Evolutionary conservation across 495 filamentous ascomycete species (phyloP), one percentile per base, ranked within the genome.

Genomic region (Chaetomium tenue): DNA sequence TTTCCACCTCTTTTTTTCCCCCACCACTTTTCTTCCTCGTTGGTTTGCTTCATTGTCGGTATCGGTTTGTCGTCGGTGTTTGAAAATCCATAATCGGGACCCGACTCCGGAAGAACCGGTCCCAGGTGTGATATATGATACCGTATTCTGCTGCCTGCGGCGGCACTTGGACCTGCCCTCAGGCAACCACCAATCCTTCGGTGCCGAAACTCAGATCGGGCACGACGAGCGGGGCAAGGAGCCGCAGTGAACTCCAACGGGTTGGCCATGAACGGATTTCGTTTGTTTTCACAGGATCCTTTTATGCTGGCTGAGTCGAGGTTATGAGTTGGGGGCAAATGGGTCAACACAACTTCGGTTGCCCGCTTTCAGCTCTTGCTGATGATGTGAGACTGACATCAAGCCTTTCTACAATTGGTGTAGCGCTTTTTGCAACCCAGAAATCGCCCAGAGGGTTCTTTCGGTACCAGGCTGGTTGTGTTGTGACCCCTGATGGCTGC

Each of bases 161-260:
- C 26, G 13, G 51, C 7, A 39, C 40, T 44, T 16, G 23, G 11
- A 56, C 22, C 40, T 44, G 16, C 37, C 6, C 37, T 40, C 55
- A 58, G 55, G 55, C 55, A 58, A 44, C 55, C 55, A 18, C 39
- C 11, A 58, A 58, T 58, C 39, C 42, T 59, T 59, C 39, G 23
- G 20, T 11, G 6, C 39, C 39, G 18, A 26, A 13, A 18, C 13
- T 58, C 37, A 16, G 39, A 39, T 20, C 33, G 13, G 7, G 12
- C 23, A 15, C 33, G 46, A 2, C 3, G 55, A 26, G 55, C 20
- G 33, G 55, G 23, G 55, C 11, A 25, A 44, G 28, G 22, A 42
- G 22, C 11, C 12, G n/a, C 39, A 23, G 20, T 12, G 15, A 44
- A 11, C 23, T 23, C 9, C 12, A n/a, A 25, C 22, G 22, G 11